Base-by-base conservation (phyloP, 768 basidiomycete genomes). In the Solioccasus polychromus region DNA sequence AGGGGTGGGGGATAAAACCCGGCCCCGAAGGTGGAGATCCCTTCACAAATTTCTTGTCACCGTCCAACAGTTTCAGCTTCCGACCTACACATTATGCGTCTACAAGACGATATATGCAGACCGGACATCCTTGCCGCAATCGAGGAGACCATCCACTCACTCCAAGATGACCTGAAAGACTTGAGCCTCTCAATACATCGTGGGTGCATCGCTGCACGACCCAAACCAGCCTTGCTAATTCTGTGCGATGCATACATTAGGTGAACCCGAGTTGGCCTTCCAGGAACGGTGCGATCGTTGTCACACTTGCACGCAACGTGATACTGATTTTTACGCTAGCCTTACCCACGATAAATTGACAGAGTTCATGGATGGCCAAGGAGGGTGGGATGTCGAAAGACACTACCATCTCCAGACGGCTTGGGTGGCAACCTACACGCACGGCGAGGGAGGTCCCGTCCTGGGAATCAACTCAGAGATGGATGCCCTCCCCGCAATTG, bases 171-270 rank as follows among this genome's bases (percentile, higher is more conserved):
- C 36, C 61, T 91, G 41, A 71, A 79, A 42, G 70, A 61, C 25
- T 60, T 92, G 18, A 91, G 87, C 55, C 64, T 87, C 28, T 81
- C 87, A 54, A 87, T 92, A 20, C 86, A 86, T 48, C 76, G 87
- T 85, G 55, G 26, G 40, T 4, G 6, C 5, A 14, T 28, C 18
- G 11, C 12, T n/a, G n/a, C n/a, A n/a, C n/a, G n/a, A n/a, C n/a
- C n/a, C n/a, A n/a, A n/a, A n/a, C n/a, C n/a, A n/a, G n/a, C n/a
- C n/a, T n/a, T n/a, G n/a, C n/a, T n/a, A n/a, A n/a, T n/a, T n/a
- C n/a, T n/a, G n/a, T n/a, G n/a, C n/a, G n/a, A 7, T 20, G 9
- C 8, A 9, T 31, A 11, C 30, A 15, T 11, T 17, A 89, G 88
- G 71, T 22, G 84, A 88, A 54, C 88, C 88, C 4, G 88, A 90